A percentile compares a stretch with the other conserved stretches of the same genome.
Evolutionary conservation across 805 yeast genomes (phyloP).

Genomic region (Starmerella davenportii): DNA sequence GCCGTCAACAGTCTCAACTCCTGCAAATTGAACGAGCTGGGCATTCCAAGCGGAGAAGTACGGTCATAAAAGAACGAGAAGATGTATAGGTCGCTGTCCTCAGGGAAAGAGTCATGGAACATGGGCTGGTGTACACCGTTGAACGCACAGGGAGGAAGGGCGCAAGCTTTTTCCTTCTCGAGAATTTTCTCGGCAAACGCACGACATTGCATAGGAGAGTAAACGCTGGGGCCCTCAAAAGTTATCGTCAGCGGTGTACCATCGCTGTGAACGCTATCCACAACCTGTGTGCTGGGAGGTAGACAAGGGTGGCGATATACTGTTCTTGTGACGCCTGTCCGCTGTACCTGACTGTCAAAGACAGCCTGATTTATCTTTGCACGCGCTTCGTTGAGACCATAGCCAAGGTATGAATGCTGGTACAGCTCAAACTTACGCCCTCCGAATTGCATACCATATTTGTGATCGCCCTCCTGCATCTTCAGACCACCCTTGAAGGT

Average conservation of each 20-base stretch:
- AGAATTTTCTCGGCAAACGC: conserved; percentile 62
- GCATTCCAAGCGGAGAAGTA: conserved; percentile 88
- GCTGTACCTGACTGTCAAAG: conserved; percentile 28
- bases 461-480: conserved; percentile 77
- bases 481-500: conserved; percentile 28
- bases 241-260: conserved; percentile 25
- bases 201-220: conserved; percentile 76
- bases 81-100: conserved; percentile 59
- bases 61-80: conserved; percentile 93
- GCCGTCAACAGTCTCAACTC: conserved; percentile 70
- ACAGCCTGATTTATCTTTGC: conserved; percentile 55
- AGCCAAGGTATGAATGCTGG: conserved; percentile 89
- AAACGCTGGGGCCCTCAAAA: conserved; percentile 44
- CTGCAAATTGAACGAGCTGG: conserved; percentile 63
- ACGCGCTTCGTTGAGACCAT: conserved; percentile 90
- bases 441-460: conserved; percentile 64
- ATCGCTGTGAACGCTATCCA: conserved; percentile 25
- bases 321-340: conserved; percentile 20
- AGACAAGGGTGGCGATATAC: conserved; percentile 57
- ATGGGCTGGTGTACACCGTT: conserved; percentile 97
- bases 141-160: conserved; percentile 72
- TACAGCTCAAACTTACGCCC: conserved; percentile 62
- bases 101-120: conserved; percentile 54
- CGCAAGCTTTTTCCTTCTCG: conserved; percentile 68
- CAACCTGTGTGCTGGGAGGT: conserved; percentile 51